Evolutionary conservation across 2,329 filamentous ascomycete genomes (phyloP), one percentile per base, ranked within the genome.

Genomic region (Penicillium sp.): DNA sequence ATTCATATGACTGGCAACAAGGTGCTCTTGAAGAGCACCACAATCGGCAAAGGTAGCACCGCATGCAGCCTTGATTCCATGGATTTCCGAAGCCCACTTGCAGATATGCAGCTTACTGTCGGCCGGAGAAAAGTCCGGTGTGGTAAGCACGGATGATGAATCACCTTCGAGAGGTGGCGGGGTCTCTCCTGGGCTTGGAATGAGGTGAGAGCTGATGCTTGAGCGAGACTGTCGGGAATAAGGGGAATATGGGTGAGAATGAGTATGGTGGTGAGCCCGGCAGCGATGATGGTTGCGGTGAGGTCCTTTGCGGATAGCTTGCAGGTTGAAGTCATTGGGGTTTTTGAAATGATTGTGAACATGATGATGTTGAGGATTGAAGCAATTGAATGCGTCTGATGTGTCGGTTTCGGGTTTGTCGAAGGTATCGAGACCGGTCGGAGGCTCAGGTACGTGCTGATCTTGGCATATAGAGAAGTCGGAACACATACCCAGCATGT

Each of bases 21-120:
- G 69, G 57, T 78, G 76, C 13, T 77, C 72, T 52, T 78, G 76
- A 17, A 78, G 70, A 43, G 70, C 66, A 35, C 73, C 71, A 10
- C 73, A 58, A 41, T 74, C 69, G 4, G 69, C 43, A 47, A 78
- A 78, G 1, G 64, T 65, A 5, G 70, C 72, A 7, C 75, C 76
- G 48, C 76, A 78, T 2, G 65, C 56, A 12, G 63, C 58, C 35
- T 67, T 67, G 10, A 69, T 60, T 2, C 73, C 73, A 13, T 68
- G 58, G 2, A 63, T 56, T 1, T 53, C 64, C 3, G 63, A 63
- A 25, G 67, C 61, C 74, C 76, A 78, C 61, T 70, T 75, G 63
- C 76, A 78, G 12, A 75, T 64, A 57, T 74, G 69, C n/a, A 70
- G 38, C n/a, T 75, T 72, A 19, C 37, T 63, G 25, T 76, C 72